phyloP scores from a whole-genome alignment of 1,139 yeast species.

The Taphrina communis region DNA sequence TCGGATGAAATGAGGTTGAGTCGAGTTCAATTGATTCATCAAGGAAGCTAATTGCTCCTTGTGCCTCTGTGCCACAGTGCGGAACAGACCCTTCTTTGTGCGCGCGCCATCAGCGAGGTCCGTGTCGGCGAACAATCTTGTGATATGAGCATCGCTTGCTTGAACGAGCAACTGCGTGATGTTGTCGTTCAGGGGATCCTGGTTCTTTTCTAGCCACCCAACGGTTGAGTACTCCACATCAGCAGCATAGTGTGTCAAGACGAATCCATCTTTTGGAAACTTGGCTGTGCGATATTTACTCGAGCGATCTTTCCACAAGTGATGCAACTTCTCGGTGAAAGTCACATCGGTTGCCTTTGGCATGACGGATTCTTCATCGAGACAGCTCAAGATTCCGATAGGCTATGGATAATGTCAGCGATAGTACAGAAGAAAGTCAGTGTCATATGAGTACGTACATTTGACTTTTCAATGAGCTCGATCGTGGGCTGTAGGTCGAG shows the following conservation, averaged over 20 bases:
- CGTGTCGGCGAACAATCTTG: constrained; percentile 55
- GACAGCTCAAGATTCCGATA: constrained; percentile 82
- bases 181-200: constrained; percentile 87
- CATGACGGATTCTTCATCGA: constrained; percentile 95
- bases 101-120: constrained; percentile 43
- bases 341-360: constrained; percentile 86
- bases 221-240: constrained; percentile 89
- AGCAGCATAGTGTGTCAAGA: constrained; percentile 92
- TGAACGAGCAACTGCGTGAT: constrained; percentile 63
- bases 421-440: too few species aligned
- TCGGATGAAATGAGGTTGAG: constrained; percentile 96
- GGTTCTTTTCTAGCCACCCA: constrained; percentile 93
- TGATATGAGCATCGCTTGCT: constrained; percentile 64
- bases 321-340: constrained; percentile 78
- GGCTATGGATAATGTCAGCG: constrained; percentile 54
- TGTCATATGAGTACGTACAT: constrained; percentile 42
- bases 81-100: constrained; percentile 58
- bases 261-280: constrained; percentile 63
- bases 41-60: constrained; percentile 79
- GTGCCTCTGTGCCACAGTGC: constrained; percentile 78
- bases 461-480: constrained; percentile 77
- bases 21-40: constrained; percentile 73
- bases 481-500: constrained; percentile 94
- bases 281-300: constrained; percentile 69
- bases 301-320: constrained; percentile 65